Base-by-base conservation (phyloP, 2,329 filamentous ascomycete species). In the Zymoseptoria brevis region DNA sequence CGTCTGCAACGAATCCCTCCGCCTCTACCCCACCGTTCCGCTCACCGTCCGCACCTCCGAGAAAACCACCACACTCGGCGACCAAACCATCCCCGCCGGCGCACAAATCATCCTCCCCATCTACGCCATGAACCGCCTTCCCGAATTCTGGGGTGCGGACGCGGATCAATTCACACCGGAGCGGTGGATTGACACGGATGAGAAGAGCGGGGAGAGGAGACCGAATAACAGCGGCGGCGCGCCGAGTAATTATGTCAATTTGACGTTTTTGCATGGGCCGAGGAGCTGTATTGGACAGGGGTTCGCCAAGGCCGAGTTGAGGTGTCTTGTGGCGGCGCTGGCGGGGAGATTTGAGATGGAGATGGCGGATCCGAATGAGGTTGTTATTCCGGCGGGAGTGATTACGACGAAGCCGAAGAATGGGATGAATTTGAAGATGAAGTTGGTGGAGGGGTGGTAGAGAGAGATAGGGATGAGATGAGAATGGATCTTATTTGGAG, bases 231-330 rank as follows among this genome's bases (percentile, higher is more conserved):
- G 19, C 94, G 90, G 90, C 87, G 90, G 1, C 71, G 79, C 0
- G 86, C 91, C 66, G 87, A 89, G 61, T 54, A 66, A 65, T 48
- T 67, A 64, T 51, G 62, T 59, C 9, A 63, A 64, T 22, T 56
- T 68, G 19, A 67, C 66, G 3, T 68, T 68, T 57, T 61, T 67
- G 50, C 67, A 66, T 52, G 91, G 91, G 0, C 89, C 90, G 1
- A 78, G 90, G 59, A 88, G 87, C 70, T 96, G 90, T 71, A 95
- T 96, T 66, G 91, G 90, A 0, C 81, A 86, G 72, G 80, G 80
- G 1, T 96, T 96, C 74, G 88, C 91, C 0, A 65, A 67, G 53
- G 68, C 68, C 0, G 70, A 72, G 56, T 53, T 71, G 56, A 66
- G 67, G 41, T 67, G 64, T 58, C 24, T 72, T 48, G 58, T 71